Conservation (phyloP, 2,329 filamentous ascomycete genomes). For the Hypomyces rosellus region DNA sequence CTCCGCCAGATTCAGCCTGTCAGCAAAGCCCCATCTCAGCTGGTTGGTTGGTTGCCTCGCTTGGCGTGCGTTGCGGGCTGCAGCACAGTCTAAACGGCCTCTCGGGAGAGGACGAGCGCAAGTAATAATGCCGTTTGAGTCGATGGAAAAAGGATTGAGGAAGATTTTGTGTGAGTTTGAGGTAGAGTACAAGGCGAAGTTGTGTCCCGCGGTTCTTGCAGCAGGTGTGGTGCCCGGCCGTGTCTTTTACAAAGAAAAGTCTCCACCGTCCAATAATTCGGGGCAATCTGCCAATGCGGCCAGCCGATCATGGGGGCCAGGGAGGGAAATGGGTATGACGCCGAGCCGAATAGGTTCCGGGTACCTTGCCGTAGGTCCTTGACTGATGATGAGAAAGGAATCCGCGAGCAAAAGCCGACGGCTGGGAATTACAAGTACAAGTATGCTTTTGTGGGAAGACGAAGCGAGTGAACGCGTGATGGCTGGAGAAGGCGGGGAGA, state of each 20-base stretch:
- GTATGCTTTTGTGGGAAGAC: not conserved
- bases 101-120: too few relatives aligned
- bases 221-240: constrained; percentile 6
- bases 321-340: constrained; percentile 4
- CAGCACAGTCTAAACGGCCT: too few relatives aligned
- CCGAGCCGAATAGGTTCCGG: not conserved
- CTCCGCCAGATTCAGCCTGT: constrained; percentile 2
- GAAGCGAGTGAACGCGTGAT: constrained; percentile 5
- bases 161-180: not conserved
- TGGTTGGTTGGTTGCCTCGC: too few relatives aligned
- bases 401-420: too few relatives aligned
- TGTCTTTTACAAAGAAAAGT: not conserved
- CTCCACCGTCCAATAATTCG: constrained; percentile 17
- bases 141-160: too few relatives aligned
- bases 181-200: constrained; percentile 7
- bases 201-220: constrained; percentile 4
- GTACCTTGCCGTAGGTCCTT: not conserved
- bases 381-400: too few relatives aligned
- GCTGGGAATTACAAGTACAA: too few relatives aligned
- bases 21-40: constrained; percentile 2
- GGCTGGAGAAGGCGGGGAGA: constrained; percentile 9
- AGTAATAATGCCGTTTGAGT: too few relatives aligned
- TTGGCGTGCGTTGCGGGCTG: too few relatives aligned
- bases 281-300: constrained; percentile 17
- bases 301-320: constrained; percentile 18